A percentile compares a stretch with the other conserved stretches of the same genome.
Conservation (phyloP, 257 asterid species). For the Capsicum baccatum region DNA sequence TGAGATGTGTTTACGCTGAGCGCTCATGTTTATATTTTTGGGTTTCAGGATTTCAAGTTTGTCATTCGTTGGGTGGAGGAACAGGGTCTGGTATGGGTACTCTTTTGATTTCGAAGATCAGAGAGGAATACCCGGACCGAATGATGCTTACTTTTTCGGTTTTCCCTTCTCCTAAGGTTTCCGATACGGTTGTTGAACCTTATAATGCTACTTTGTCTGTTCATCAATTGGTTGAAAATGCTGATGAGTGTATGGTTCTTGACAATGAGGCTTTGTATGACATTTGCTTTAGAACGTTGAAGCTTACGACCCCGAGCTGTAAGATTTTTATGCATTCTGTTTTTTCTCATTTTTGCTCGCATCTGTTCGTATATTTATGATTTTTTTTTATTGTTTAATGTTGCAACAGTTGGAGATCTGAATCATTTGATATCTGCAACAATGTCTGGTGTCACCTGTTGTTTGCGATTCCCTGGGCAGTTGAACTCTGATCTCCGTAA, state of each 20-base stretch:
- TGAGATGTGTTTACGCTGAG: neutral
- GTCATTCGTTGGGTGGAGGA: slow-evolving; percentile 30
- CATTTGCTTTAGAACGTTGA: slow-evolving; percentile 22
- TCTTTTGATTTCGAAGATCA: slow-evolving; percentile 23
- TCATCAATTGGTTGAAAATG: slow-evolving; percentile 28
- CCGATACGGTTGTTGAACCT: slow-evolving; percentile 23
- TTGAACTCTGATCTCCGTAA: slow-evolving; percentile 27
- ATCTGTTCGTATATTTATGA: neutral
- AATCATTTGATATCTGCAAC: slow-evolving; percentile 28
- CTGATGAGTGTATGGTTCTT: slow-evolving; percentile 27
- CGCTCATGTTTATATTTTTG: too few species aligned
- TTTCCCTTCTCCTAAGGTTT: slow-evolving; percentile 27
- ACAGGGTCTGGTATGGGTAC: slow-evolving; percentile 30
- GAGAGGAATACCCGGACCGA: slow-evolving; percentile 28
- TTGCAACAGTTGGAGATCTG: slow-evolving; percentile 26
- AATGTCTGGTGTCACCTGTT: slow-evolving; percentile 28
- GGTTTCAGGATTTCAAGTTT: slow-evolving; percentile 21
- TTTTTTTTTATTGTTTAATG: neutral
- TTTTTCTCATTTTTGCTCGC: neutral
- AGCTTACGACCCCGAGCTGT: slow-evolving; percentile 29
- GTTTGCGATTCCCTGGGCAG: slow-evolving; percentile 20
- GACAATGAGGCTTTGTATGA: slow-evolving; percentile 27
- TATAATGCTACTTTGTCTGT: slow-evolving; percentile 23
- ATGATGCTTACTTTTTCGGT: slow-evolving; percentile 27
- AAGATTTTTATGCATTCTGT: neutral